Evolutionary conservation across 1,284 basidiomycete genomes (phyloP), one percentile per base, ranked within the genome.

Genomic region (Ganoderma leucocontextum): DNA sequence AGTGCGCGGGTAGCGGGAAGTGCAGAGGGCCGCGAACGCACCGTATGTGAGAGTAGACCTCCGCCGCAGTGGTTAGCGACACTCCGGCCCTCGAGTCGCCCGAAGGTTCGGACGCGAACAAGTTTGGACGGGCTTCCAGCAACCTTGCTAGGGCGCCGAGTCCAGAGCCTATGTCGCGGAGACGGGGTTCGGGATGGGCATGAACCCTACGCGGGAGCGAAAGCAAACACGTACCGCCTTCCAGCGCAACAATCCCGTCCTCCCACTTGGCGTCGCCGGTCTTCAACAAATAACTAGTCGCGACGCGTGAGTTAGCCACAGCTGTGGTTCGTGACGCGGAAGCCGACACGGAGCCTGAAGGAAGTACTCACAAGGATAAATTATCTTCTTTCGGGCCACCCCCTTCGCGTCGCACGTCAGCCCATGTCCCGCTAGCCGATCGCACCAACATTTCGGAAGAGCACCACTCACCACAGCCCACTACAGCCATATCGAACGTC

Each of bases 371-470:
- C 92, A 86, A 89, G 62, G 91, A 92, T 73, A 94, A 76, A 80
- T 94, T 90, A 47, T 87, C 88, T 78, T 94, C 92, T 76, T 87
- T 87, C 25, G 90, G 90, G 60, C 93, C 92, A 60, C 93, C 92
- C 70, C 92, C 78, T 79, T 65, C 41, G 47, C 47, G 35, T 49
- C 49, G 33, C 52, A 42, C 19, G 62, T 53, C 33, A 55, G 38
- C 25, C 29, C 49, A 58, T 35, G 52, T 44, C 5, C 63, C 35
- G 39, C 38, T 52, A 49, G 52, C 59, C 15, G 55, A 57, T 42
- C 44, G 17, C 15, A 38, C 36, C 52, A 57, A 25, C 35, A n/a
- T 9, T 19, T 15, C n/a, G 19, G 42, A 47, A 22, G 13, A 44
- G 44, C 8, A 53, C 19, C 33, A 72, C 77, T 64, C 63, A 79